phyloP scores from a whole-genome alignment of 805 yeast species.

The Wickerhamomyces hampshirensis region DNA sequence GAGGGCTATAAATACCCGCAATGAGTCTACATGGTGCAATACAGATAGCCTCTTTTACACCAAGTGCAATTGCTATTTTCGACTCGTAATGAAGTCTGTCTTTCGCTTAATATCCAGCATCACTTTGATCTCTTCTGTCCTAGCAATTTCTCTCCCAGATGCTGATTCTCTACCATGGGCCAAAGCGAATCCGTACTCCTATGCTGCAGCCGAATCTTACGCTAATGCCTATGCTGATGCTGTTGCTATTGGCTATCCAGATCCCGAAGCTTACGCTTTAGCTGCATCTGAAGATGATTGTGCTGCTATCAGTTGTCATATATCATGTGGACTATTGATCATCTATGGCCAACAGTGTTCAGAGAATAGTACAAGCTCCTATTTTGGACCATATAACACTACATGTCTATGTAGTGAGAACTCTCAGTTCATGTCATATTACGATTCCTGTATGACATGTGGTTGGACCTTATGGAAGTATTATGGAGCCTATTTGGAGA shows the following conservation, averaged over 20 bases:
- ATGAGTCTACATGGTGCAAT: too few relatives aligned
- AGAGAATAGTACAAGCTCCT: constrained; percentile 20
- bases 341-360: constrained; percentile 30
- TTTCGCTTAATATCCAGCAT: background rate
- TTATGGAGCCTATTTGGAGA: constrained; percentile 26
- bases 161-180: constrained; percentile 20
- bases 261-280: constrained; percentile 18
- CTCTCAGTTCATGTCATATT: constrained; percentile 17
- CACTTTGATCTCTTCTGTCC: background rate
- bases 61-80: too few relatives aligned
- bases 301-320: constrained; percentile 30
- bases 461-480: constrained; percentile 35
- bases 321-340: constrained; percentile 31
- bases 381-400: constrained; percentile 20
- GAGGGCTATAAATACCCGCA: too few relatives aligned
- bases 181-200: constrained; percentile 15
- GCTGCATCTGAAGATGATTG: constrained; percentile 21
- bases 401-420: constrained; percentile 22
- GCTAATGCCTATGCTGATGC: constrained; percentile 21
- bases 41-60: too few relatives aligned
- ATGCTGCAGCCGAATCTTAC: constrained; percentile 17
- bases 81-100: background rate
- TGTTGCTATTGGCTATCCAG: constrained; percentile 17
- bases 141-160: background rate
- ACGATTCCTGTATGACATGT: constrained; percentile 30